Conservation (phyloP, 169 alveolate genomes). For the Hepatocystis sp. region DNA sequence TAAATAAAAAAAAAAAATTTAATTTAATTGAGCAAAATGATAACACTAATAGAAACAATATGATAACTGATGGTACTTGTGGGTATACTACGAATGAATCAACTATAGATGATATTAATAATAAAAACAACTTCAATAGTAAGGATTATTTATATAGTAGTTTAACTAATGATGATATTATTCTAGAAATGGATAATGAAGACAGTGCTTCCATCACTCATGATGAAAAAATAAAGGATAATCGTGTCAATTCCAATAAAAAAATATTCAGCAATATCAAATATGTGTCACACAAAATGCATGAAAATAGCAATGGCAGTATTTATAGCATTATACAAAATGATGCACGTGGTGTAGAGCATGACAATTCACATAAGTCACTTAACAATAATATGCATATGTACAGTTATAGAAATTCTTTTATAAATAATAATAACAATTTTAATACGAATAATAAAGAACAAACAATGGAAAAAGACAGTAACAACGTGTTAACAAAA, state of each 20-base stretch:
- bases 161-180: slow-evolving; percentile 1
- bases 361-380: too few relatives aligned
- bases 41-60: slow-evolving; percentile 4
- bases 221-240: slow-evolving; percentile 13
- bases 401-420: too few relatives aligned
- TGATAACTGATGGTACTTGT: slow-evolving; percentile 12
- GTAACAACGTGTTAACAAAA: too few relatives aligned
- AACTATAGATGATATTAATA: slow-evolving; percentile 5
- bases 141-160: slow-evolving; percentile 19
- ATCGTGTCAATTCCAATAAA: not conserved
- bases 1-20: slow-evolving; percentile 21
- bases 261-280: slow-evolving; percentile 2
- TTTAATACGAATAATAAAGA: too few relatives aligned
- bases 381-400: too few relatives aligned
- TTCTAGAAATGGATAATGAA: not conserved
- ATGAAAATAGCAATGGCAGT: too few relatives aligned
- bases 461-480: too few relatives aligned
- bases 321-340: too few relatives aligned
- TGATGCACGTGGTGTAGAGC: too few relatives aligned
- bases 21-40: slow-evolving; percentile 19
- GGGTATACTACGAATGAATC: slow-evolving; percentile 18
- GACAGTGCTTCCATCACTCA: not conserved
- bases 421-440: too few relatives aligned
- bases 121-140: not conserved
- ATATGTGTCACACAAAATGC: not conserved